Evolutionary conservation across 352 stramenopile species (phyloP).

Genomic region (Phytopythium litorale): DNA sequence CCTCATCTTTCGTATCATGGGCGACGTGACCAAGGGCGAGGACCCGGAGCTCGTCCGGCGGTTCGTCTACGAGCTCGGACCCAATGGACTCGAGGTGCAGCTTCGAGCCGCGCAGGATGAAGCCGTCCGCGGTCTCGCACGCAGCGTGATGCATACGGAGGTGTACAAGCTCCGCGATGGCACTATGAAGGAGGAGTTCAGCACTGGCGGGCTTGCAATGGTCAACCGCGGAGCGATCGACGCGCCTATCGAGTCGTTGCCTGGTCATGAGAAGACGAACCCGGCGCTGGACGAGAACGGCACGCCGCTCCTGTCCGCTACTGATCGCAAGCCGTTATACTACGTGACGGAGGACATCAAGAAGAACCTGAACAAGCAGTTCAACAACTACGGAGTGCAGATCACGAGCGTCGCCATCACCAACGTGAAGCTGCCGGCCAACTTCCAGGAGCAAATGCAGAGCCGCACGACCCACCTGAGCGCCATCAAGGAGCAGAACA

Average conservation of each 20-base stretch:
- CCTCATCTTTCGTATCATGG: conserved; percentile 89
- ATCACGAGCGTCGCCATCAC: conserved; percentile 76
- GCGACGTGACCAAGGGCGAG: conserved; percentile 75
- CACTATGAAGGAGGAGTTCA: conserved; percentile 62
- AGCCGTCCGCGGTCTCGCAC: conserved; percentile 71
- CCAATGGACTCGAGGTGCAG: conserved; percentile 81
- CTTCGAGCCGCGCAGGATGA: conserved; percentile 80
- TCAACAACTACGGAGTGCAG: conserved; percentile 70
- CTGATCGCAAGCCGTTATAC: conserved; percentile 20
- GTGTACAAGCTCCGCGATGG: conserved; percentile 84
- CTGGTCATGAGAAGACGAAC: not conserved
- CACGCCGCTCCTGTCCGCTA: conserved; percentile 4
- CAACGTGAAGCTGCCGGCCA: conserved; percentile 54
- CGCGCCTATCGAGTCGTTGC: not conserved
- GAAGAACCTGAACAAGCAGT: conserved; percentile 65
- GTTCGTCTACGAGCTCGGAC: conserved; percentile 88
- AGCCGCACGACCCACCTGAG: conserved; percentile 64
- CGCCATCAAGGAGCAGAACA: conserved; percentile 68
- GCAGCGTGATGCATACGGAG: conserved; percentile 86
- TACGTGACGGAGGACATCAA: conserved; percentile 73
- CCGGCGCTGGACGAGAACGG: not conserved
- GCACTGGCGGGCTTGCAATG: conserved; percentile 37
- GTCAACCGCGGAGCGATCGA: conserved; percentile 11
- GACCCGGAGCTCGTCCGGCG: conserved; percentile 78
- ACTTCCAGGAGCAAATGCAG: conserved; percentile 67